phyloP scores from a whole-genome alignment of 495 filamentous ascomycete genomes.

The Penicillium arizonense region DNA sequence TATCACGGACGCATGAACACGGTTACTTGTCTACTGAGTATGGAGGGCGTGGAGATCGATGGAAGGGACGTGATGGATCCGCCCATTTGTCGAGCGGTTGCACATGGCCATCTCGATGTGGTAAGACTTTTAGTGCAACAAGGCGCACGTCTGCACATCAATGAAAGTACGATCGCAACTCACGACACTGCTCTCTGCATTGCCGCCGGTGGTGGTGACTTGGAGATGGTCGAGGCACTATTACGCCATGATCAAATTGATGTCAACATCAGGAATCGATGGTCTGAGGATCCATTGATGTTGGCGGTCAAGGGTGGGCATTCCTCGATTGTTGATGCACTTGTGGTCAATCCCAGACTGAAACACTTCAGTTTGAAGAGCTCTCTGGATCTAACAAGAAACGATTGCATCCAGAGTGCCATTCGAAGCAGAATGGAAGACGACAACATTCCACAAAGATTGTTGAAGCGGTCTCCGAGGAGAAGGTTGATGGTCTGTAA shows the following conservation, averaged over 20 bases:
- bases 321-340: neutral
- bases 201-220: neutral
- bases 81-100: too few relatives aligned
- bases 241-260: neutral
- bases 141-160: neutral
- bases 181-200: conserved; percentile 4
- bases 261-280: neutral
- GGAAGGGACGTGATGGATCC: too few relatives aligned
- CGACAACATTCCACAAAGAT: neutral
- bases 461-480: too few relatives aligned
- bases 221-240: neutral
- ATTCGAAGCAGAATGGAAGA: neutral
- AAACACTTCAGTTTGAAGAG: neutral
- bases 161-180: neutral
- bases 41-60: too few relatives aligned
- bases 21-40: too few relatives aligned
- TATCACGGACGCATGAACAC: too few relatives aligned
- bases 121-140: neutral
- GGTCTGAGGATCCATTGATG: conserved; percentile 1
- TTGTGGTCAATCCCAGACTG: too few relatives aligned
- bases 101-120: too few relatives aligned
- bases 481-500: too few relatives aligned
- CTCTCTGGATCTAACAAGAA: neutral
- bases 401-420: neutral
- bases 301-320: neutral